Evolutionary conservation across 257 asterid genomes (phyloP).

Genomic region (Echium plantagineum): DNA sequence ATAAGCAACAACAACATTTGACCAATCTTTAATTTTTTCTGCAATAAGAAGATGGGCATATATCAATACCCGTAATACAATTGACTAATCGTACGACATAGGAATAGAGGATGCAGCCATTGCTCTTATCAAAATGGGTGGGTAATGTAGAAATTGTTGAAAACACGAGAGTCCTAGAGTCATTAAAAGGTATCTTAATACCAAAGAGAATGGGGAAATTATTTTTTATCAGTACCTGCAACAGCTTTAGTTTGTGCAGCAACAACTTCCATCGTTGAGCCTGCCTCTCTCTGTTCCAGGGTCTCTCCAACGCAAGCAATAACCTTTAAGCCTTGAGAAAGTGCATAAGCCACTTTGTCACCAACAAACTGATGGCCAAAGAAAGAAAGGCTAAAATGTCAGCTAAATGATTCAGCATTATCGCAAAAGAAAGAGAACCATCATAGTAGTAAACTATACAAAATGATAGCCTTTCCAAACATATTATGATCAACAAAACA

Average conservation of each 20-base stretch:
- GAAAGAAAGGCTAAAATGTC: background rate
- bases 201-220: background rate
- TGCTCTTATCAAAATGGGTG: background rate
- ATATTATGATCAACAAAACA: no score
- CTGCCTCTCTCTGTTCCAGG: constrained; percentile 92
- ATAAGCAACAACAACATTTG: constrained; percentile 14
- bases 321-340: constrained; percentile 19
- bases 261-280: constrained; percentile 80
- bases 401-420: background rate
- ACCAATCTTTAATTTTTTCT: constrained; percentile 3
- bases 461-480: background rate
- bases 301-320: constrained; percentile 99
- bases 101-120: background rate
- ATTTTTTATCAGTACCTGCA: constrained; percentile 53
- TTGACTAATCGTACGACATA: background rate
- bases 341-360: background rate
- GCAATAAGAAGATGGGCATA: background rate
- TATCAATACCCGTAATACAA: background rate
- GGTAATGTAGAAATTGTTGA: background rate
- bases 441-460: background rate
- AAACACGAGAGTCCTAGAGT: background rate
- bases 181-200: no score
- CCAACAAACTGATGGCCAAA: constrained; percentile 15
- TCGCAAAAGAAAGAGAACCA: background rate
- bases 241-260: constrained; percentile 96